Percentiles rank a stretch among this genome's conserved stretches.
phyloP scores from a whole-genome alignment of 1,284 basidiomycete genomes.

The Microbotryomycetes sp. region DNA sequence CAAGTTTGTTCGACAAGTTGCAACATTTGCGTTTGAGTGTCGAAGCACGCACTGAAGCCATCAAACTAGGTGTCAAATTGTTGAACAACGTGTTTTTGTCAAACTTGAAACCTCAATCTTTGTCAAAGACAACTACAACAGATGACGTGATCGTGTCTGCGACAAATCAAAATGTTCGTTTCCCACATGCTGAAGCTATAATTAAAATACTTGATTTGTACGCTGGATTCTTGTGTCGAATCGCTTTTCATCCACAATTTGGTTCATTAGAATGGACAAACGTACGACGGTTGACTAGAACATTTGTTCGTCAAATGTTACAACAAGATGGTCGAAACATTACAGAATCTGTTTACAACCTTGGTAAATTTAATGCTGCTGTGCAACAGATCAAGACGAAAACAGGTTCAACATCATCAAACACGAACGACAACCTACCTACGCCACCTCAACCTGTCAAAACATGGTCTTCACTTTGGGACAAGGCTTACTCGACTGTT shows the following conservation, averaged over 20 bases:
- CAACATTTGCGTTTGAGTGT: conserved; percentile 28
- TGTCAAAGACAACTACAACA: background rate
- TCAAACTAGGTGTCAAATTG: conserved; percentile 26
- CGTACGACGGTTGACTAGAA: conserved; percentile 9
- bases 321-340: conserved; percentile 21
- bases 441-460: conserved; percentile 25
- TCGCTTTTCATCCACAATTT: conserved; percentile 21
- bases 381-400: conserved; percentile 6
- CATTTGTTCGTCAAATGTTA: conserved; percentile 12
- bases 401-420: background rate
- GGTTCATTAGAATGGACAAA: conserved; percentile 12
- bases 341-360: conserved; percentile 14
- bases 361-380: conserved; percentile 9
- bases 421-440: background rate
- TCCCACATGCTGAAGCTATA: conserved; percentile 23
- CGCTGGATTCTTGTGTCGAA: conserved; percentile 11
- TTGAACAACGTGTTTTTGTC: conserved; percentile 29
- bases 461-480: conserved; percentile 61
- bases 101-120: background rate
- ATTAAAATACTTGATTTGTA: conserved; percentile 31
- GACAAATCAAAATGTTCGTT: no score
- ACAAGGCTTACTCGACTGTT: conserved; percentile 55
- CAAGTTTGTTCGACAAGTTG: conserved; percentile 29
- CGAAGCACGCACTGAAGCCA: conserved; percentile 14
- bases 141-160: conserved; percentile 6